Conservation (phyloP, 2,329 filamentous ascomycete genomes). For the Colletotrichum orbiculare region DNA sequence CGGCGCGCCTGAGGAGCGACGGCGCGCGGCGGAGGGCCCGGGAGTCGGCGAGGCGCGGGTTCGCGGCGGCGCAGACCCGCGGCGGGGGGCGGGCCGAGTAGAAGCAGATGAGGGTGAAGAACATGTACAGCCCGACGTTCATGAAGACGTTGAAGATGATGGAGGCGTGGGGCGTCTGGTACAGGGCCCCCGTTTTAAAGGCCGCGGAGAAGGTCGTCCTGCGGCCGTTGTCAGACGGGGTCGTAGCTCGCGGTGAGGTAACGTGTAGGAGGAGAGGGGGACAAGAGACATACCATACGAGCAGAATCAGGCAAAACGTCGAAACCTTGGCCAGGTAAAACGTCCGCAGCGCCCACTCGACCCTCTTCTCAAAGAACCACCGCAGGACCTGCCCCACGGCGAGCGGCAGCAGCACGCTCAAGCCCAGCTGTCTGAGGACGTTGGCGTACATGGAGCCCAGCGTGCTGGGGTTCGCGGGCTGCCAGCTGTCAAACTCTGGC, state of each 20-base stretch:
- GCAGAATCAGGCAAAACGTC: slow-evolving; percentile 57
- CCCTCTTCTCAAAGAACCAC: slow-evolving; percentile 59
- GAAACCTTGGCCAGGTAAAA: slow-evolving; percentile 64
- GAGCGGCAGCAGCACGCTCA: slow-evolving; percentile 75
- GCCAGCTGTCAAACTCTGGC: slow-evolving; percentile 66
- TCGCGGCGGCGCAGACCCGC: slow-evolving; percentile 46
- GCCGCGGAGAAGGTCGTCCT: slow-evolving; percentile 77
- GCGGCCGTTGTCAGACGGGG: not conserved
- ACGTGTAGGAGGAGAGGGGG: not conserved
- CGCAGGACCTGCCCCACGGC: slow-evolving; percentile 70
- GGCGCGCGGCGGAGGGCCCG: slow-evolving; percentile 43
- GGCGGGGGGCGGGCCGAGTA: slow-evolving; percentile 57
- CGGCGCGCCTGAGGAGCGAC: slow-evolving; percentile 41
- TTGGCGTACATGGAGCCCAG: slow-evolving; percentile 71
- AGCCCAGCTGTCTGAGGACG: slow-evolving; percentile 75
- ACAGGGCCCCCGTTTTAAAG: slow-evolving; percentile 72
- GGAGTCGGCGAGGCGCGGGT: slow-evolving; percentile 48
- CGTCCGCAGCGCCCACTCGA: slow-evolving; percentile 63
- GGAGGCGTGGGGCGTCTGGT: slow-evolving; percentile 66
- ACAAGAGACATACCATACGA: slow-evolving; percentile 57
- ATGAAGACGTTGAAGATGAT: slow-evolving; percentile 76
- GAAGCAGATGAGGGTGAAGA: slow-evolving; percentile 73
- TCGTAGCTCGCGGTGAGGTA: slow-evolving; percentile 47
- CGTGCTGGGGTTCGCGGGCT: slow-evolving; percentile 62
- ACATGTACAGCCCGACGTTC: slow-evolving; percentile 69